Percentiles rank a stretch among this genome's conserved stretches.
phyloP scores from a whole-genome alignment of 1,139 yeast genomes.

The Blastobotrys serpentis region DNA sequence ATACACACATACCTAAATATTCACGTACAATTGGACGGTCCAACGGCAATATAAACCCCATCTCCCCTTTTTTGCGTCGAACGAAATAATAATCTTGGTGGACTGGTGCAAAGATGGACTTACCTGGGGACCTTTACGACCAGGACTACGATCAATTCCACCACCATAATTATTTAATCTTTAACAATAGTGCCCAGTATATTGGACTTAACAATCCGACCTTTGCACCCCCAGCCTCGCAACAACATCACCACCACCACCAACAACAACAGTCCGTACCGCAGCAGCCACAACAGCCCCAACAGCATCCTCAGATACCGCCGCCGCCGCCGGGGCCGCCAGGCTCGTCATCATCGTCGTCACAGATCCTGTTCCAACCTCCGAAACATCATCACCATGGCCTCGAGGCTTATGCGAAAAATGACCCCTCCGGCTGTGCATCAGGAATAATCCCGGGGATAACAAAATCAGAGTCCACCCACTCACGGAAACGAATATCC shows the following conservation, averaged over 20 bases:
- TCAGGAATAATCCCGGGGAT: conserved; percentile 19
- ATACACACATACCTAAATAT: conserved; percentile 2
- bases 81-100: neutral
- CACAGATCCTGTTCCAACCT: conserved; percentile 1
- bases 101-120: neutral
- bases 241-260: conserved; percentile 15
- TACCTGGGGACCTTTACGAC: conserved; percentile 1
- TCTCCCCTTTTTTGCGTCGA: neutral
- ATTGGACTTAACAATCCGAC: neutral
- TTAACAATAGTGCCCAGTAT: neutral
- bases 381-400: conserved; percentile 1
- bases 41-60: neutral
- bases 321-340: too few species aligned
- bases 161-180: conserved; percentile 1
- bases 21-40: neutral
- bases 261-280: conserved; percentile 12
- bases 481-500: conserved; percentile 32
- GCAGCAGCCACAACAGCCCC: neutral
- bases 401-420: conserved; percentile 15
- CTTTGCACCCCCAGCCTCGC: conserved; percentile 9
- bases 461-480: conserved; percentile 19
- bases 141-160: conserved; percentile 5
- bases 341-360: neutral
- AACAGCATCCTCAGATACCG: neutral
- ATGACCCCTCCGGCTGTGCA: conserved; percentile 15